These are phyloP conservation scores for Epichloe sp. DNA, from an alignment of 2,329 filamentous ascomycete species.

Conservation along the genomic window DNA sequence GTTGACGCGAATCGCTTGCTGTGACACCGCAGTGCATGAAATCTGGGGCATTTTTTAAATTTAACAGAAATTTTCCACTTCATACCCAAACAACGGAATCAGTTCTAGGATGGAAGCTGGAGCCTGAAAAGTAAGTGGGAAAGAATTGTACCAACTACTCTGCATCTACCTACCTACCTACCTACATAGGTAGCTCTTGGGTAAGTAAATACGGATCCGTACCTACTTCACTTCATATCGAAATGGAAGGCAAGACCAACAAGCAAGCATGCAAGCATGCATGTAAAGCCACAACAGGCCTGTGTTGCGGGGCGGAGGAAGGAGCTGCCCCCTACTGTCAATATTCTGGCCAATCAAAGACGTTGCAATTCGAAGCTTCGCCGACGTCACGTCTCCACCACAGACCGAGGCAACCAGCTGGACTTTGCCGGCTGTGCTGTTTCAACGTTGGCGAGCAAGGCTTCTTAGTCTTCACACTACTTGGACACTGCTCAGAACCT, in stretches of 20 bases:
- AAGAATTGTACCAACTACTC: neutral
- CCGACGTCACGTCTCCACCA: neutral
- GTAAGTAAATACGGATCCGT: too few relatives aligned
- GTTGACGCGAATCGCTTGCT: neutral
- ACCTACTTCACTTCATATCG: neutral
- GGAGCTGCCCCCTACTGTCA: neutral
- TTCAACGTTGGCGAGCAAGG: neutral
- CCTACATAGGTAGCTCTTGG: too few relatives aligned
- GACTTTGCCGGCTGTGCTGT: neutral
- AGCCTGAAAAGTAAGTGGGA: neutral
- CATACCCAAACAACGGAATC: neutral
- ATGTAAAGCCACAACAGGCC: too few relatives aligned
- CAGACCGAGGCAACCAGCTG: neutral
- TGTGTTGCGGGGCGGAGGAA: neutral
- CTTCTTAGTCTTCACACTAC: neutral
- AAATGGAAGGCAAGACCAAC: neutral
- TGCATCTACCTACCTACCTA: neutral
- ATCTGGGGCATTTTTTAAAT: neutral
- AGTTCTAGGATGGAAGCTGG: neutral
- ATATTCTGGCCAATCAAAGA: neutral
- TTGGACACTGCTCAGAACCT: neutral
- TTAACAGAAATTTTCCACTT: too few relatives aligned
- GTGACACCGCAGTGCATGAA: neutral
- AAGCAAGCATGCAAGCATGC: too few relatives aligned
- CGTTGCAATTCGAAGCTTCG: neutral